These are phyloP conservation scores for Phialophora chinensis DNA, from an alignment of 2,329 filamentous ascomycete species.

Conservation along the genomic window DNA sequence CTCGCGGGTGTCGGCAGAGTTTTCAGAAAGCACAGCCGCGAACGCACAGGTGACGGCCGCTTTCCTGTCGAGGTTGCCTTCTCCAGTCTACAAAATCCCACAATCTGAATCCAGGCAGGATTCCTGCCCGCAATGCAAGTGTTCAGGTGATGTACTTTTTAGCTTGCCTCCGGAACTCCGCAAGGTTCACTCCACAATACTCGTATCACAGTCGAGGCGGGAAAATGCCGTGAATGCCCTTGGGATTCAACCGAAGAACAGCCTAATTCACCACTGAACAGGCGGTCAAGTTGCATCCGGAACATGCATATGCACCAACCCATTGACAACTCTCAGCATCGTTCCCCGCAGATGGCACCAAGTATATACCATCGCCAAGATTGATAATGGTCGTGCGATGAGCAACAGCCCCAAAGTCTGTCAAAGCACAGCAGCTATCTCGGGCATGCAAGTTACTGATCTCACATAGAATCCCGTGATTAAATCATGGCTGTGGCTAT, in stretches of 20 bases:
- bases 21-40: background rate
- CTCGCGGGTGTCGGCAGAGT: background rate
- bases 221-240: background rate
- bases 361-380: too few species aligned
- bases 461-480: too few species aligned
- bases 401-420: too few species aligned
- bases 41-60: background rate
- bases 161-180: slow-evolving; percentile 17
- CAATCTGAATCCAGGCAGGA: background rate
- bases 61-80: background rate
- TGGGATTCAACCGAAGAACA: slow-evolving; percentile 8
- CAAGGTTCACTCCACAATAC: background rate
- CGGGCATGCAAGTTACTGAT: too few species aligned
- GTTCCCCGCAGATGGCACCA: background rate
- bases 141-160: background rate
- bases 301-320: background rate
- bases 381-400: too few species aligned
- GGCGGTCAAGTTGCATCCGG: background rate
- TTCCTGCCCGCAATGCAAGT: background rate
- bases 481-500: too few species aligned
- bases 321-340: background rate
- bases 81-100: background rate
- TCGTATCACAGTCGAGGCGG: background rate
- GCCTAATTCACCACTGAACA: slow-evolving; percentile 1
- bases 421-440: too few species aligned